These are phyloP conservation scores for Gaultheria prostrata DNA, from an alignment of 148 eudicot genomes.

Conservation along the genomic window DNA sequence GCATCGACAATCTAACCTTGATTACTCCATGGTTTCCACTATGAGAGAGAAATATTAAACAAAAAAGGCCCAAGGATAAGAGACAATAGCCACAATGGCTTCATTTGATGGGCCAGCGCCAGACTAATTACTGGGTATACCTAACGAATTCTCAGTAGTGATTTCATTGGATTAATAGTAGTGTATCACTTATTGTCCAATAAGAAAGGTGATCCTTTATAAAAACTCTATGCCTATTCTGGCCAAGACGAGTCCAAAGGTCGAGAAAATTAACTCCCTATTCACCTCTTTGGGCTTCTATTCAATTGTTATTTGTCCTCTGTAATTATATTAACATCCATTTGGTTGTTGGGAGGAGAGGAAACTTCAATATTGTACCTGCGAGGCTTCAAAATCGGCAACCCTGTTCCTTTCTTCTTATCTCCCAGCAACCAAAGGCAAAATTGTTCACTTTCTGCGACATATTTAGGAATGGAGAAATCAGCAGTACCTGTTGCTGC, in stretches of 20 bases:
- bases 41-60: not conserved
- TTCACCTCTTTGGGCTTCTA: too few species aligned
- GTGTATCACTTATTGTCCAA: not conserved
- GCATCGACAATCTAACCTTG: constrained; percentile 16
- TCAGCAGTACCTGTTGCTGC: constrained; percentile 70
- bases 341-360: constrained; percentile 21
- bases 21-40: constrained; percentile 1
- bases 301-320: not conserved
- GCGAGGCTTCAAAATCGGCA: constrained; percentile 14
- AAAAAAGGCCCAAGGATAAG: not conserved
- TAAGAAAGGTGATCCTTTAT: not conserved
- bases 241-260: not conserved
- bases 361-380: constrained; percentile 20
- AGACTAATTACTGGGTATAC: not conserved
- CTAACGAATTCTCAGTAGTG: not conserved
- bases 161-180: not conserved
- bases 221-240: not conserved
- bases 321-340: not conserved
- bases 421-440: constrained; percentile 15
- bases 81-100: not conserved
- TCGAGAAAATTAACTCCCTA: too few species aligned
- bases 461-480: not conserved
- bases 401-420: constrained; percentile 18
- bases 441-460: constrained; percentile 17
- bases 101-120: not conserved